These are phyloP conservation scores for Corinectria fuckeliana DNA, from an alignment of 2,329 filamentous ascomycete genomes.

Conservation along the genomic window DNA sequence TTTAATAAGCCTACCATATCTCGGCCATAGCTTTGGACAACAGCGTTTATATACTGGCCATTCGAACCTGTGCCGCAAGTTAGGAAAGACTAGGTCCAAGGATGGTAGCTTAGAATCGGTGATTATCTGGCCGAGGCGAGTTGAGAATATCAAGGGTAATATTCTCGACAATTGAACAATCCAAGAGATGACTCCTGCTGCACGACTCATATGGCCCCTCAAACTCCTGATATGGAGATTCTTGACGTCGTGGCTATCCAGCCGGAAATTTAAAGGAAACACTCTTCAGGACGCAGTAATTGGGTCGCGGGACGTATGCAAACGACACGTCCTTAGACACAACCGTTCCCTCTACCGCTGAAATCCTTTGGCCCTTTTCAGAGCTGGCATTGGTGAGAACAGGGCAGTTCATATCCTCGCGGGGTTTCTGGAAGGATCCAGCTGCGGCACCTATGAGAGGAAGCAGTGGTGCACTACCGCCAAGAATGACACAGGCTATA, in stretches of 20 bases:
- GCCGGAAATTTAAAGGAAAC: conserved; percentile 56
- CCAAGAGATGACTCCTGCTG: conserved; percentile 55
- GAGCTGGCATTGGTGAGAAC: conserved; percentile 53
- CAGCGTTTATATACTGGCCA: conserved; percentile 55
- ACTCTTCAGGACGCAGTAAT: conserved; percentile 50
- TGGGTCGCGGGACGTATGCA: conserved; percentile 52
- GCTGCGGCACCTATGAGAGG: conserved; percentile 66
- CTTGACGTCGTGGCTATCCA: conserved; percentile 55
- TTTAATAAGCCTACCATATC: conserved; percentile 58
- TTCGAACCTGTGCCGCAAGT: conserved; percentile 58
- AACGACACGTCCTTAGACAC: conserved; percentile 52
- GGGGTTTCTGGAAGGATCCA: conserved; percentile 63
- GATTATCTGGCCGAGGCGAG: conserved; percentile 48
- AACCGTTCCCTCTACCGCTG: conserved; percentile 48
- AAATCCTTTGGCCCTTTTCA: conserved; percentile 48
- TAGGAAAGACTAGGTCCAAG: conserved; percentile 56
- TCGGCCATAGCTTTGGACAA: conserved; percentile 51
- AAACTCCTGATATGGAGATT: conserved; percentile 54
- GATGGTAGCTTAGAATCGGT: conserved; percentile 52
- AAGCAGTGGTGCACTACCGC: conserved; percentile 67
- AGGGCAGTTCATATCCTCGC: conserved; percentile 61
- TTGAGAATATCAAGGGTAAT: conserved; percentile 58
- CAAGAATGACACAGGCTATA: conserved; percentile 64
- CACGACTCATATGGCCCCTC: conserved; percentile 51
- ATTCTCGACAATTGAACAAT: conserved; percentile 57